Percentiles rank a stretch among this genome's conserved stretches.
Conservation (phyloP, 306 rosid genomes). For the Sophora flavescens region DNA sequence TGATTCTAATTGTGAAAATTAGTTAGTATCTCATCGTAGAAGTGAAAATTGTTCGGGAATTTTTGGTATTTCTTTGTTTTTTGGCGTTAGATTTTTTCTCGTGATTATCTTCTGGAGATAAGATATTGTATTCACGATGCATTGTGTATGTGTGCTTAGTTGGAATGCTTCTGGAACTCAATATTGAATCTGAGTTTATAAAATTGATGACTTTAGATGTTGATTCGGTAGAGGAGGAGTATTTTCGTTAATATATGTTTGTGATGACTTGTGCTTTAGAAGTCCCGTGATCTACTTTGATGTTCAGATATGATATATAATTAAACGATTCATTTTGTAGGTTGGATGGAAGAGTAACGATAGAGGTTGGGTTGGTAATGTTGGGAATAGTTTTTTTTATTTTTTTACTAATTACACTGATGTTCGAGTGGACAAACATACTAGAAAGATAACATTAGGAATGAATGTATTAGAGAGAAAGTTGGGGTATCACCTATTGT, state of each 20-base stretch:
- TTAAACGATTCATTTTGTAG: conserved; percentile 4
- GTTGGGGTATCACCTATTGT: too few species aligned
- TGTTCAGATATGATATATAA: background rate
- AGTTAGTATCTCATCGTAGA: background rate
- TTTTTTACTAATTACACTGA: background rate
- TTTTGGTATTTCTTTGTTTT: background rate
- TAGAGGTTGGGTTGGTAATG: background rate
- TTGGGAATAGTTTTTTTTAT: background rate
- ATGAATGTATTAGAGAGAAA: too few species aligned
- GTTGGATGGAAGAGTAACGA: background rate
- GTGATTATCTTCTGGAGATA: background rate
- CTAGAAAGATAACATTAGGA: too few species aligned
- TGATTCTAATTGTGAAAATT: background rate
- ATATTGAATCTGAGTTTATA: conserved; percentile 4
- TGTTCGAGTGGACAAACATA: too few species aligned
- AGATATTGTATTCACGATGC: background rate
- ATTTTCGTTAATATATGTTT: background rate
- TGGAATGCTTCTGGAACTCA: background rate
- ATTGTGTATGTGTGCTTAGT: background rate
- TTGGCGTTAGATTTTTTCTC: background rate
- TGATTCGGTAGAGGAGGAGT: background rate
- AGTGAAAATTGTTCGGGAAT: background rate
- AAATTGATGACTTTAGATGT: background rate
- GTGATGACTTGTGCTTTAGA: background rate
- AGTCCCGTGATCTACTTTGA: background rate